These are phyloP conservation scores for Sedum album DNA, from an alignment of 164 flowering plant species.

Conservation along the genomic window DNA sequence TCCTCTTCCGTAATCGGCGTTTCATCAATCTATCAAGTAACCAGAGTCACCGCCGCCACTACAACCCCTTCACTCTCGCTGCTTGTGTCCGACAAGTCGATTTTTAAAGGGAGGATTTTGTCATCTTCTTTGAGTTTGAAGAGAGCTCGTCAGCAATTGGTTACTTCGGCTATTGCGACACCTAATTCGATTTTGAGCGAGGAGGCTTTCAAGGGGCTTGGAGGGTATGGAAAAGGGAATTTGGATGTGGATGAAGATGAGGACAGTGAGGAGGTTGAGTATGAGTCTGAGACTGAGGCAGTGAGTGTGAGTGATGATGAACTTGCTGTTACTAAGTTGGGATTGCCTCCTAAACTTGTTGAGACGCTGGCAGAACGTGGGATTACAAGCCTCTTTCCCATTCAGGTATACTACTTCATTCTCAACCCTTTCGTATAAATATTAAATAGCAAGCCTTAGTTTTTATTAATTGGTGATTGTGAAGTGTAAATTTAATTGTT, in stretches of 20 bases:
- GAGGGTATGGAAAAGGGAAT: constrained; percentile 18
- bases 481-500: neutral
- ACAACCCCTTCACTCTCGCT: neutral
- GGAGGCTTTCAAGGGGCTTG: constrained; percentile 54
- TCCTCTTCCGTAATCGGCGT: neutral
- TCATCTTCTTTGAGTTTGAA: neutral
- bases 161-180: constrained; percentile 46
- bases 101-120: neutral
- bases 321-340: constrained; percentile 38
- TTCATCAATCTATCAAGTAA: constrained; percentile 1
- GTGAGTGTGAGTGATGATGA: constrained; percentile 21
- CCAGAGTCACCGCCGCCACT: neutral
- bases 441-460: no score
- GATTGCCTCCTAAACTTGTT: constrained; percentile 43
- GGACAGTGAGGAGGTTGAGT: constrained; percentile 14
- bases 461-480: no score
- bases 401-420: constrained; percentile 3
- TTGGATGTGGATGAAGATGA: constrained; percentile 10
- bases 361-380: constrained; percentile 49
- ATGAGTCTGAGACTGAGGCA: constrained; percentile 8
- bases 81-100: neutral
- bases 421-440: no score
- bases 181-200: constrained; percentile 65
- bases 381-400: constrained; percentile 51
- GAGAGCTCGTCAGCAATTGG: neutral